These are phyloP conservation scores for Ettlia oleoabundans DNA, from an alignment of 139 green algal species.

Conservation along the genomic window DNA sequence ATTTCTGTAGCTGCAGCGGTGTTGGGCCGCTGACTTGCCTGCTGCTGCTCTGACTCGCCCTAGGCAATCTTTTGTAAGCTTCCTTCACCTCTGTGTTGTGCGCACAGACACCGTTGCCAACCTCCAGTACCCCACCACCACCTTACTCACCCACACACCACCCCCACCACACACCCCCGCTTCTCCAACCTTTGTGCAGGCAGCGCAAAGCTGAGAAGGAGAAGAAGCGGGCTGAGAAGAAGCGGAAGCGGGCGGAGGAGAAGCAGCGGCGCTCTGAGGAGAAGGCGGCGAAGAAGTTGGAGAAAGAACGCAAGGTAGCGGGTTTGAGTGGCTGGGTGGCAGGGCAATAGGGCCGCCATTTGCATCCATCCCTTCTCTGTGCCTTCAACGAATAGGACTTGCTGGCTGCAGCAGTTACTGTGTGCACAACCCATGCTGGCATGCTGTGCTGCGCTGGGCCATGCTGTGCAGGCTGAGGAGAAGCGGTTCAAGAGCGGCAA, in stretches of 20 bases:
- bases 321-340: background rate
- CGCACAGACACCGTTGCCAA: too few species aligned
- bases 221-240: constrained; percentile 41
- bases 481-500: constrained; percentile 18
- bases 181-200: background rate
- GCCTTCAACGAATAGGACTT: too few species aligned
- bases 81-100: too few species aligned
- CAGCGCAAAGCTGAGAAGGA: constrained; percentile 14
- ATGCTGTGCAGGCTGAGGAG: constrained; percentile 9
- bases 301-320: constrained; percentile 37
- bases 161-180: background rate
- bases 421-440: background rate
- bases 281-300: constrained; percentile 7
- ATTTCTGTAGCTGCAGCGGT: too few species aligned
- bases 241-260: constrained; percentile 24
- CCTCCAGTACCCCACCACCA: too few species aligned
- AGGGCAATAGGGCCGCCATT: background rate
- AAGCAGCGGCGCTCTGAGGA: constrained; percentile 7
- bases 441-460: background rate
- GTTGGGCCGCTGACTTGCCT: too few species aligned
- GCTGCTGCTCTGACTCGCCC: too few species aligned
- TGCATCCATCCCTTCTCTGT: too few species aligned
- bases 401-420: background rate
- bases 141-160: too few species aligned
- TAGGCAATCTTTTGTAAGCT: too few species aligned